phyloP scores from a whole-genome alignment of 345 rosid species.

The Nephelium lappaceum region DNA sequence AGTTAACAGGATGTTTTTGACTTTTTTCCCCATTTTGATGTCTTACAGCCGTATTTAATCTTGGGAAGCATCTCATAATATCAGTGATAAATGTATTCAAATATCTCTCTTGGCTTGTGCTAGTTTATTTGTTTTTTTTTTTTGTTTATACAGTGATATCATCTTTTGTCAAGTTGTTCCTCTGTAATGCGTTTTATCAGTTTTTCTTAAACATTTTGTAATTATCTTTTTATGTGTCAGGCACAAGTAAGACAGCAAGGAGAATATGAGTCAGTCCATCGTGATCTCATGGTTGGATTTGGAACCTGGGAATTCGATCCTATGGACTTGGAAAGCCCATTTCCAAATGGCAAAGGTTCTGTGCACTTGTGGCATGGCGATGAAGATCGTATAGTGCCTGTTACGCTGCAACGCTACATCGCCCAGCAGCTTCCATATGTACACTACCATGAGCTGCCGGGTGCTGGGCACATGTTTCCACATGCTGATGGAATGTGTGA shows the following conservation, averaged over 20 bases:
- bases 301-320: slow-evolving; percentile 71
- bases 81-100: slow-evolving; percentile 12
- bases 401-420: slow-evolving; percentile 54
- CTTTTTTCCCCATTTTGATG: neutral
- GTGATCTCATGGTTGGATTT: slow-evolving; percentile 55
- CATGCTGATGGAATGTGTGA: slow-evolving; percentile 42
- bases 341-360: slow-evolving; percentile 46
- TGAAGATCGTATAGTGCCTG: slow-evolving; percentile 54
- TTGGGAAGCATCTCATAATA: neutral
- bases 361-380: slow-evolving; percentile 76
- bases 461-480: slow-evolving; percentile 61
- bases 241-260: slow-evolving; percentile 55
- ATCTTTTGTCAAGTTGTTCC: neutral
- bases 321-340: slow-evolving; percentile 47
- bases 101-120: slow-evolving; percentile 11
- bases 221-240: slow-evolving; percentile 18
- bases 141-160: neutral
- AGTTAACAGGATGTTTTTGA: neutral
- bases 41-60: neutral
- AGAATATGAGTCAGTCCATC: slow-evolving; percentile 49
- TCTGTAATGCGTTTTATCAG: neutral
- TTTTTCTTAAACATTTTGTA: neutral
- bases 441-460: slow-evolving; percentile 56
- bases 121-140: neutral
- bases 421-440: slow-evolving; percentile 61